These are phyloP conservation scores for Penicillium tannophilum DNA, from an alignment of 495 filamentous ascomycete genomes.

Conservation along the genomic window DNA sequence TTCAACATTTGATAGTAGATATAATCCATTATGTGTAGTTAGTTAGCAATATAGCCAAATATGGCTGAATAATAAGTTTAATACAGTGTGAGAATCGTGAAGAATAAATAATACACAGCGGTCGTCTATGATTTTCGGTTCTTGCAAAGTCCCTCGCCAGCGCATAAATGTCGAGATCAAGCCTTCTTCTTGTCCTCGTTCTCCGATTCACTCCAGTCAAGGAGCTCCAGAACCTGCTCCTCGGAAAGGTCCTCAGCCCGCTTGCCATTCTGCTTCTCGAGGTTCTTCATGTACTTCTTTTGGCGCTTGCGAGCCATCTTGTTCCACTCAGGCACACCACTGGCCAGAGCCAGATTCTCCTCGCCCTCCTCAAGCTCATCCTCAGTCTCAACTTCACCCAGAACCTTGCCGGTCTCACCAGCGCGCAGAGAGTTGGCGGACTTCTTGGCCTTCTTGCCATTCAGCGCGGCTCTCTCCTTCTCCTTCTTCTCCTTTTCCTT, in stretches of 20 bases:
- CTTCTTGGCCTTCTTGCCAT: constrained; percentile 59
- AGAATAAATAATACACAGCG: neutral
- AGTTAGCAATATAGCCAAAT: neutral
- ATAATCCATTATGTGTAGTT: neutral
- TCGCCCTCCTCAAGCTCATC: constrained; percentile 65
- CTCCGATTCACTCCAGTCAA: constrained; percentile 55
- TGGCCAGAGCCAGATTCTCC: constrained; percentile 44
- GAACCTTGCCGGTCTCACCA: constrained; percentile 48
- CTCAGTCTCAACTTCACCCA: constrained; percentile 48
- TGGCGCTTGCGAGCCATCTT: constrained; percentile 62
- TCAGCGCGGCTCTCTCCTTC: constrained; percentile 34
- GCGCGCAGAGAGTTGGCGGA: constrained; percentile 63
- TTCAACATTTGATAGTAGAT: neutral
- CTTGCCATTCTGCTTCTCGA: constrained; percentile 51
- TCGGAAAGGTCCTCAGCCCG: constrained; percentile 49
- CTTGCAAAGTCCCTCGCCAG: neutral
- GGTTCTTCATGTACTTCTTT: constrained; percentile 57
- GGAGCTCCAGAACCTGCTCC: constrained; percentile 65
- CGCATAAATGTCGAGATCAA: constrained; percentile 1
- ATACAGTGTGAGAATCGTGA: constrained; percentile 1
- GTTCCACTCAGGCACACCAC: constrained; percentile 52
- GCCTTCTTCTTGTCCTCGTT: constrained; percentile 31
- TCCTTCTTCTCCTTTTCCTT: constrained; percentile 54
- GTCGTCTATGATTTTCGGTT: neutral
- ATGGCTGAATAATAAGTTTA: neutral